A percentile compares a stretch with the other conserved stretches of the same genome.
phyloP scores from a whole-genome alignment of 805 yeast genomes.

The Candida sithepensis region DNA sequence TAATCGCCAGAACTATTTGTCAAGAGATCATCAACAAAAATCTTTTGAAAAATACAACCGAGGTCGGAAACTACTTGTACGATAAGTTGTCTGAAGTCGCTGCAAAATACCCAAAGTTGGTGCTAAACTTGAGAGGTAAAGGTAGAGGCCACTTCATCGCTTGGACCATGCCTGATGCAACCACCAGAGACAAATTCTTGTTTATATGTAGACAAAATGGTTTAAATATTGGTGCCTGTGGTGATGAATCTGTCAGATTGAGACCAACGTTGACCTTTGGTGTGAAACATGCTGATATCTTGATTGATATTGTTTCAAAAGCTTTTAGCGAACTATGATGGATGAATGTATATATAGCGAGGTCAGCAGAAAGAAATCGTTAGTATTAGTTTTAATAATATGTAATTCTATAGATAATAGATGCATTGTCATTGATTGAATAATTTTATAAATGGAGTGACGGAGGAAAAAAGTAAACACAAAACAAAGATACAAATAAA shows the following conservation, averaged over 20 bases:
- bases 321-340: constrained; percentile 24
- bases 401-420: neutral
- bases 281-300: constrained; percentile 56
- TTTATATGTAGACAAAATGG: constrained; percentile 46
- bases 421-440: neutral
- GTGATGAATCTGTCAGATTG: constrained; percentile 54
- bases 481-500: neutral
- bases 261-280: constrained; percentile 65
- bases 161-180: constrained; percentile 48
- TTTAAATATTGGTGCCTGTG: constrained; percentile 67
- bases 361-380: too few species aligned
- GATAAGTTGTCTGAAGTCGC: constrained; percentile 37
- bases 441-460: neutral
- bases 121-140: constrained; percentile 57
- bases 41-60: constrained; percentile 44
- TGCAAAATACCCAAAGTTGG: constrained; percentile 37
- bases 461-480: neutral
- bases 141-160: constrained; percentile 64
- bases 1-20: constrained; percentile 58
- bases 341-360: too few species aligned
- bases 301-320: constrained; percentile 38
- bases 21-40: constrained; percentile 49
- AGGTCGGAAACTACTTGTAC: constrained; percentile 54
- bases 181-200: constrained; percentile 45
- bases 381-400: neutral